A percentile compares a stretch with the other conserved stretches of the same genome.
Evolutionary conservation across 2,329 filamentous ascomycete species (phyloP).

Genomic region (Microdochium bolleyi): DNA sequence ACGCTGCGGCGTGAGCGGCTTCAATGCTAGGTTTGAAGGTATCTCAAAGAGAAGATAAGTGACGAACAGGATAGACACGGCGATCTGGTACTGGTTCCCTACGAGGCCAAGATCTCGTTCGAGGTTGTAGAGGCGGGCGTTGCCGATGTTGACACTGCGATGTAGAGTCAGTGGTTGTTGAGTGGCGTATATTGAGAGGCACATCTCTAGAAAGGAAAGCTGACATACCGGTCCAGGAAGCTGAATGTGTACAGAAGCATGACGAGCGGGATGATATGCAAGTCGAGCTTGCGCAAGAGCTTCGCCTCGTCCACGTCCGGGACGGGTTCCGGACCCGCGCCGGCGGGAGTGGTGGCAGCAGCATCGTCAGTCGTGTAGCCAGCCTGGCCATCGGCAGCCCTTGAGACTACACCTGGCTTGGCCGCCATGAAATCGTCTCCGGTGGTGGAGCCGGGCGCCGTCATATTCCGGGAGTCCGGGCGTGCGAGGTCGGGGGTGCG

Average conservation of each 20-base stretch:
- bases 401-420: not conserved
- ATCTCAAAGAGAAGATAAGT: constrained; percentile 57
- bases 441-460: not conserved
- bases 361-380: not conserved
- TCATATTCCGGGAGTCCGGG: not conserved
- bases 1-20: constrained; percentile 51
- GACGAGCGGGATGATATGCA: constrained; percentile 55
- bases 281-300: constrained; percentile 57
- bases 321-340: not conserved
- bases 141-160: constrained; percentile 61
- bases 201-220: constrained; percentile 2
- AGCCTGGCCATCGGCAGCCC: not conserved
- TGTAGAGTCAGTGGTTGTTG: constrained; percentile 1
- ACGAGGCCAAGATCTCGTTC: constrained; percentile 53
- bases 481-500: not conserved
- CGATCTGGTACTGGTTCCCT: constrained; percentile 62
- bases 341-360: not conserved
- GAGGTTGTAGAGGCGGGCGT: constrained; percentile 57
- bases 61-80: constrained; percentile 60
- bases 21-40: constrained; percentile 57
- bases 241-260: constrained; percentile 67
- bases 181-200: constrained; percentile 1
- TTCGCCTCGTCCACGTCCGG: constrained; percentile 36
- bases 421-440: not conserved
- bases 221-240: constrained; percentile 60